phyloP scores from a whole-genome alignment of 2,329 filamentous ascomycete species.

The Clonostachys solani region DNA sequence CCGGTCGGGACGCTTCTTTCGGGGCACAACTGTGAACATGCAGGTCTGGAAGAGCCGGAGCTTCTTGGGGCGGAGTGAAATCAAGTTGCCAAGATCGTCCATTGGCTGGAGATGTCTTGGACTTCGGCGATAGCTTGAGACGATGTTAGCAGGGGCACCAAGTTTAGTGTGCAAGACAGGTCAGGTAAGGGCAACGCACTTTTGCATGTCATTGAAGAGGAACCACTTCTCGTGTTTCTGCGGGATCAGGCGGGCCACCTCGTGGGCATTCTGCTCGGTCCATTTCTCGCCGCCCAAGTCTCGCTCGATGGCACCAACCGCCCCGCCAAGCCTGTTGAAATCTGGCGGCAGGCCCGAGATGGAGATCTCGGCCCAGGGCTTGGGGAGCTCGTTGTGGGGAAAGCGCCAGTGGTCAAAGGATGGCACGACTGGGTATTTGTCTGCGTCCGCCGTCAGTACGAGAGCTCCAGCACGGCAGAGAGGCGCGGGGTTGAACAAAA shows the following conservation, averaged over 20 bases:
- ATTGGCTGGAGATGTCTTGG: neutral
- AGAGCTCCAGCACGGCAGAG: neutral
- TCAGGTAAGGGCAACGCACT: neutral
- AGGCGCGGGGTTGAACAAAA: neutral
- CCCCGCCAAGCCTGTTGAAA: too few species aligned
- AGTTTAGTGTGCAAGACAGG: neutral
- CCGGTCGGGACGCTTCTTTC: neutral
- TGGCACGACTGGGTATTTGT: slow-evolving; percentile 2
- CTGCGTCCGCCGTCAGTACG: neutral
- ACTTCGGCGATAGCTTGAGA: slow-evolving; percentile 1
- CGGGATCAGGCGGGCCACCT: slow-evolving; percentile 1
- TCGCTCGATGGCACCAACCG: too few species aligned
- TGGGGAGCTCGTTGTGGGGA: slow-evolving; percentile 1
- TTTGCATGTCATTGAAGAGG: neutral
- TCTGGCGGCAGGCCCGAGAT: neutral
- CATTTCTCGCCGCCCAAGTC: too few species aligned
- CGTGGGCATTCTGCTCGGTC: neutral
- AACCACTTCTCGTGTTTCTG: neutral
- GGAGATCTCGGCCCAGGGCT: neutral
- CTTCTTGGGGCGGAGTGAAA: neutral
- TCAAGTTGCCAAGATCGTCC: slow-evolving; percentile 1
- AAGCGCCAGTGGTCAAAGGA: slow-evolving; percentile 3
- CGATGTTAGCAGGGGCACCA: neutral
- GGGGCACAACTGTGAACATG: neutral
- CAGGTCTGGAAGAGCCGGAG: slow-evolving; percentile 1